Evolutionary conservation across 345 rosid genomes (phyloP), one percentile per base, ranked within the genome.

Genomic region (Acer negundo): DNA sequence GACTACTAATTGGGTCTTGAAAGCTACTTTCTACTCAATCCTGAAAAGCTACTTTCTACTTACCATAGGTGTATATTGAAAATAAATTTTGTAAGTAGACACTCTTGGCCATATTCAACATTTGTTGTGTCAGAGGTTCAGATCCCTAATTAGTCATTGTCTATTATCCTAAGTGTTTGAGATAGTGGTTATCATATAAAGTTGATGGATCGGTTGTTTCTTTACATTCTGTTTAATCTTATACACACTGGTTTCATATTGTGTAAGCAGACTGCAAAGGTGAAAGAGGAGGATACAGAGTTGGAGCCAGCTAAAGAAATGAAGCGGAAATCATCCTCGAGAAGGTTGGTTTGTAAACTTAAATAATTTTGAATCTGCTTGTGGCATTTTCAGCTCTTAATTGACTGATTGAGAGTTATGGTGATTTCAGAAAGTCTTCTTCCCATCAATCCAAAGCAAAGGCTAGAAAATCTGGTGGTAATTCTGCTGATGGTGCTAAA

Each of bases 211-310:
- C 2, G 31, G 31, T 28, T 28, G 31, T 28, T 28, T 28, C 31
- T 28, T 62, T 58, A n/a, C 24, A 63, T 63, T 63, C 47, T 24
- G 51, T 38, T 49, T 38, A 44, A 69, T 47, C 79, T 76, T 51
- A n/a, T 13, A 69, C 22, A 56, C 53, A 75, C 68, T 23, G 38
- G 68, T 79, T 62, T 24, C 70, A 55, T 62, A 42, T 55, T 72
- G 26, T 76, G 23, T 80, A 46, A 72, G 65, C 86, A 91, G 92
- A 73, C 66, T 61, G 61, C 82, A 61, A 51, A 79, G 78, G 73
- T 58, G 44, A 83, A 82, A 59, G 55, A 75, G 8, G 74, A 82
- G 69, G 69, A 20, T 58, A 17, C 62, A 6, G 70, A 81, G 73
- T 51, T 75, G 53, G 79, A 75, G 44, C 79, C 56, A 28, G 35